Percentiles rank a stretch among this genome's conserved stretches.
Evolutionary conservation across 2,329 filamentous ascomycete genomes (phyloP).

Genomic region (Neurospora sp.): DNA sequence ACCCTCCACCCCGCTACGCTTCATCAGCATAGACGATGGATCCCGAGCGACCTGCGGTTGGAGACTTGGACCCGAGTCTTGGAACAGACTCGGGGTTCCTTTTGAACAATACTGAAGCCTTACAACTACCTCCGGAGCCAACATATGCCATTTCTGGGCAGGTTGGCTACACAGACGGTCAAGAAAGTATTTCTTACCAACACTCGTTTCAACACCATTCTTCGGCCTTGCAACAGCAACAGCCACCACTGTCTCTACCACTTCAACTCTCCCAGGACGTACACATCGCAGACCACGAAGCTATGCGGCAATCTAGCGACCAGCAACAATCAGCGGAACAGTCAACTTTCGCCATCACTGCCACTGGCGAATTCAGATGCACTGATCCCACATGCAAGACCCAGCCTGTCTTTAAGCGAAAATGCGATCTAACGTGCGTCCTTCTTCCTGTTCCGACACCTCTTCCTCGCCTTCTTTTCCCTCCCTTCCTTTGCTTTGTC

Average conservation of each 20-base stretch:
- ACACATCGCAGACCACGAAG: not conserved
- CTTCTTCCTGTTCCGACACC: too few relatives aligned
- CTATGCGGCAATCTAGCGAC: not conserved
- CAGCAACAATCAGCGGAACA: not conserved
- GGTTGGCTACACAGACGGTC: not conserved
- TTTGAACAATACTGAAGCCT: not conserved
- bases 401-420: not conserved
- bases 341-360: not conserved
- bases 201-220: not conserved
- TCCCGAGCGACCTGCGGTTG: not conserved
- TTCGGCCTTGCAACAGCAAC: not conserved
- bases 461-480: not conserved
- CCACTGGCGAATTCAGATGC: not conserved
- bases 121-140: not conserved
- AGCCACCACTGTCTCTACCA: not conserved
- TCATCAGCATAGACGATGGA: not conserved
- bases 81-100: not conserved
- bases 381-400: not conserved
- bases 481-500: not conserved
- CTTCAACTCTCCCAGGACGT: not conserved
- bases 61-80: not conserved
- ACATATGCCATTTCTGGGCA: not conserved
- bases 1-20: not conserved
- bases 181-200: not conserved
- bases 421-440: slow-evolving; percentile 7